Percentiles rank a stretch among this genome's conserved stretches.
Conservation (phyloP, 1,139 yeast species). For the Sugiyamaella grinbergsii region DNA sequence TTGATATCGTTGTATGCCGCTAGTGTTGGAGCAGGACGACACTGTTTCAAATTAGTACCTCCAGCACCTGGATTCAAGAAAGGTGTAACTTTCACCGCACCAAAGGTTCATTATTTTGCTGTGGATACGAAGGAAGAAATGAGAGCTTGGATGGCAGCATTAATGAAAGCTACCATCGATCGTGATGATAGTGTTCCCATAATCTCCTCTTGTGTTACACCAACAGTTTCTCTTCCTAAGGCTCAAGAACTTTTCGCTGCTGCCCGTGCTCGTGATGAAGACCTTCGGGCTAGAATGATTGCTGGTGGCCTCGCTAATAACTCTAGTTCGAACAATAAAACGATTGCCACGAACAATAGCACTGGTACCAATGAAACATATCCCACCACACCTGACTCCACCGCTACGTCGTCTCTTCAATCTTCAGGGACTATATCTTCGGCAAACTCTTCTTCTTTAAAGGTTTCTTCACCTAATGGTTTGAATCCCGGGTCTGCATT, state of each 20-base stretch:
- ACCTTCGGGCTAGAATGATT: conserved; percentile 36
- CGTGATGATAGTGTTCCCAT: conserved; percentile 92
- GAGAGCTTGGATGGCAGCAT: conserved; percentile 93
- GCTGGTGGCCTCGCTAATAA: conserved; percentile 33
- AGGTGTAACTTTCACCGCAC: conserved; percentile 95
- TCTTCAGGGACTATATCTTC: conserved; percentile 36
- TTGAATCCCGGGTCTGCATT: conserved; percentile 14
- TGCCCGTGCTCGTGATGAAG: conserved; percentile 49
- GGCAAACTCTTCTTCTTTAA: conserved; percentile 28
- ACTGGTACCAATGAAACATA: conserved; percentile 13
- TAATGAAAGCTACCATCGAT: conserved; percentile 95
- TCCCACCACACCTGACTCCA: conserved; percentile 33
- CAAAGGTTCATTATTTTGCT: conserved; percentile 93
- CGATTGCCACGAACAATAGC: conserved; percentile 1
- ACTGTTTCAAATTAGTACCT: conserved; percentile 89
- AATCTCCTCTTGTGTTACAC: conserved; percentile 91
- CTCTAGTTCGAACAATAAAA: conserved; percentile 11
- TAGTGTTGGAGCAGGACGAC: conserved; percentile 88
- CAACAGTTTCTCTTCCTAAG: conserved; percentile 80
- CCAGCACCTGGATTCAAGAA: conserved; percentile 98
- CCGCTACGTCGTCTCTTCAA: conserved; percentile 32
- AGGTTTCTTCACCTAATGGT: conserved; percentile 20
- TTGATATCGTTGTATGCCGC: conserved; percentile 87
- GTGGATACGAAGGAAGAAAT: conserved; percentile 89
- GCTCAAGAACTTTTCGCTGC: conserved; percentile 86